Evolutionary conservation across 768 basidiomycete genomes (phyloP).

Genomic region (Tricholoma saponaceum): DNA sequence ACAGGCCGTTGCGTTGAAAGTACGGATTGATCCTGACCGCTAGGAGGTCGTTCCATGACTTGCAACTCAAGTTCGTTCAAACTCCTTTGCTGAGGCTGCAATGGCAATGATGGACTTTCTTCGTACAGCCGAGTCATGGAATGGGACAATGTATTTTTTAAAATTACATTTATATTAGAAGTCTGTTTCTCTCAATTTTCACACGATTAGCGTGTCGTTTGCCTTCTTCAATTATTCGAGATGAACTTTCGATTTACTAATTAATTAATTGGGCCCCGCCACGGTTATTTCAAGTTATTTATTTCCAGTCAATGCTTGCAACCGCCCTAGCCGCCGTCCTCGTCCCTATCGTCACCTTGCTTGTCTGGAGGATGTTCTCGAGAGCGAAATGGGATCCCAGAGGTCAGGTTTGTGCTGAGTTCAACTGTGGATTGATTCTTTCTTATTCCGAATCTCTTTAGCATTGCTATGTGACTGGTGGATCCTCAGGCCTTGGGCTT

Average conservation of each 20-base stretch:
- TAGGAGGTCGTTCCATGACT: slow-evolving; percentile 32
- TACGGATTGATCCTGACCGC: slow-evolving; percentile 17
- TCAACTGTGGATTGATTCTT: not conserved
- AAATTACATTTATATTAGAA: no score
- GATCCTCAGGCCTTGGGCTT: slow-evolving; percentile 80
- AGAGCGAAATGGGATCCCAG: slow-evolving; percentile 40
- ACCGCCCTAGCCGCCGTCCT: not conserved
- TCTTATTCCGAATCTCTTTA: slow-evolving; percentile 20
- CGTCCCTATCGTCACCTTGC: slow-evolving; percentile 1
- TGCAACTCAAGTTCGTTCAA: slow-evolving; percentile 22
- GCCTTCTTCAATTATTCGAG: no score
- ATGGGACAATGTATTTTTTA: no score
- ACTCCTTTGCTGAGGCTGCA: slow-evolving; percentile 4
- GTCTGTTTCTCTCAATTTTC: no score
- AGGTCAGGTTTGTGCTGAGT: slow-evolving; percentile 27
- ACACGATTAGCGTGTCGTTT: no score
- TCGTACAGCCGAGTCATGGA: not conserved
- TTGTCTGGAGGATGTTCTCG: slow-evolving; percentile 16
- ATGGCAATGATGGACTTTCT: not conserved
- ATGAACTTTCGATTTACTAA: no score
- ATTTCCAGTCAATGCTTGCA: not conserved
- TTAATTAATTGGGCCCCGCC: no score
- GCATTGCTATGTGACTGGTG: slow-evolving; percentile 89
- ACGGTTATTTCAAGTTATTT: no score
- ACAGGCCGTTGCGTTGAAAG: slow-evolving; percentile 25